Conservation (phyloP, 1,284 basidiomycete species). For the Rhodotorula sp. region DNA sequence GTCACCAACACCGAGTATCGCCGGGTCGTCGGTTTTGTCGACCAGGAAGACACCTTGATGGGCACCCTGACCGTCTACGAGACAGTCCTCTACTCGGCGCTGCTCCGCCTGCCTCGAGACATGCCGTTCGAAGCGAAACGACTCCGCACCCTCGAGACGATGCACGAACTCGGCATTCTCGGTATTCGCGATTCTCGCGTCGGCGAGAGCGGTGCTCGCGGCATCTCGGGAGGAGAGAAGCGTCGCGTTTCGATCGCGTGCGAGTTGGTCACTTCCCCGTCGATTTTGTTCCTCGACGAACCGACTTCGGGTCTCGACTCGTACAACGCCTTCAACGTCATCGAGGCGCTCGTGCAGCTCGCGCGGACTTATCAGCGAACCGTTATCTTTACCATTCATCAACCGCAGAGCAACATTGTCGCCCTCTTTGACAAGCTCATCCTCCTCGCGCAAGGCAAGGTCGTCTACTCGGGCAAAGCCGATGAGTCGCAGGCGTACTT, state of each 20-base stretch:
- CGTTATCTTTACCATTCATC: slow-evolving; percentile 95
- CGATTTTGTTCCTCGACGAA: slow-evolving; percentile 92
- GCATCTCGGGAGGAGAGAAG: slow-evolving; percentile 95
- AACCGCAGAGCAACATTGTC: slow-evolving; percentile 97
- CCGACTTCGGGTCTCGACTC: slow-evolving; percentile 95
- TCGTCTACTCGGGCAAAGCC: slow-evolving; percentile 78
- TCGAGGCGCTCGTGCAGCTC: slow-evolving; percentile 80
- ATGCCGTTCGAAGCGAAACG: slow-evolving; percentile 94
- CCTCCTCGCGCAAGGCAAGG: slow-evolving; percentile 75
- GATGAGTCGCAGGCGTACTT: slow-evolving; percentile 76
- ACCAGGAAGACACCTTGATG: slow-evolving; percentile 97
- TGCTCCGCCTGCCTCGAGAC: slow-evolving; percentile 83
- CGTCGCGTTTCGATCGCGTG: slow-evolving; percentile 95
- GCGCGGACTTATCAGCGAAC: slow-evolving; percentile 90
- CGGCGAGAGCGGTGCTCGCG: slow-evolving; percentile 78
- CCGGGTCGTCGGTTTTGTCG: slow-evolving; percentile 86
- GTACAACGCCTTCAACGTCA: slow-evolving; percentile 91
- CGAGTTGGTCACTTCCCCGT: slow-evolving; percentile 92
- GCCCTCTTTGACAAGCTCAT: slow-evolving; percentile 89
- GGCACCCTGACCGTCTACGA: slow-evolving; percentile 95
- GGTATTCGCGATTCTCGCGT: slow-evolving; percentile 87
- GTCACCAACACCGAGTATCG: slow-evolving; percentile 75
- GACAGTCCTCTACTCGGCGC: slow-evolving; percentile 88
- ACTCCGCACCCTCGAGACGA: slow-evolving; percentile 87
- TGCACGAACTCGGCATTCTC: slow-evolving; percentile 91